Conservation (phyloP, 169 alveolate genomes). For the Cyclospora cayetanensis region DNA sequence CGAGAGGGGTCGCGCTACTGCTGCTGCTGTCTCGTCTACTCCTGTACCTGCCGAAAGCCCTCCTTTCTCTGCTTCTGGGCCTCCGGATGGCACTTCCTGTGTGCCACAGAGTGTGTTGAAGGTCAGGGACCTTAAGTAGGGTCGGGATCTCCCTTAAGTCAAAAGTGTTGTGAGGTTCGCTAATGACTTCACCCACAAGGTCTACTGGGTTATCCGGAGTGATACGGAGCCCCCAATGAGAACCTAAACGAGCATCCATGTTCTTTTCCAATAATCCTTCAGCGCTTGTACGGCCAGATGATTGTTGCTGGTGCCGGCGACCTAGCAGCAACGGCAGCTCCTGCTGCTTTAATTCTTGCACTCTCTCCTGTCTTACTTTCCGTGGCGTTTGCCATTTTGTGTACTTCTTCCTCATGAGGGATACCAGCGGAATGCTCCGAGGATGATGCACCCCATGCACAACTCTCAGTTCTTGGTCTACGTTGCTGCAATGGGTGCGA, state of each 20-base stretch:
- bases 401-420: background rate
- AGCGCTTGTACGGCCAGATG: too few species aligned
- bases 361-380: background rate
- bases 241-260: too few species aligned
- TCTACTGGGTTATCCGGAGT: too few species aligned
- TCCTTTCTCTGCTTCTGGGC: background rate
- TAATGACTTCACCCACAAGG: too few species aligned
- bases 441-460: background rate
- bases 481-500: background rate
- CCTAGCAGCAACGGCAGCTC: constrained; percentile 30
- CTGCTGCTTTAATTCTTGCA: background rate
- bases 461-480: background rate
- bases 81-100: background rate
- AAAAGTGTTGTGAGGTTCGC: too few species aligned
- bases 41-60: background rate
- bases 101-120: too few species aligned
- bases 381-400: background rate
- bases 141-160: too few species aligned
- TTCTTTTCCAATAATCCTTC: too few species aligned
- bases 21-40: background rate
- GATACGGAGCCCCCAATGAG: too few species aligned
- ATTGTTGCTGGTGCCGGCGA: background rate
- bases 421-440: background rate
- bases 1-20: too few species aligned
- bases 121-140: too few species aligned